These are phyloP conservation scores for Helichrysum umbraculigerum DNA, from an alignment of 129 eudicot species.

Conservation along the genomic window DNA sequence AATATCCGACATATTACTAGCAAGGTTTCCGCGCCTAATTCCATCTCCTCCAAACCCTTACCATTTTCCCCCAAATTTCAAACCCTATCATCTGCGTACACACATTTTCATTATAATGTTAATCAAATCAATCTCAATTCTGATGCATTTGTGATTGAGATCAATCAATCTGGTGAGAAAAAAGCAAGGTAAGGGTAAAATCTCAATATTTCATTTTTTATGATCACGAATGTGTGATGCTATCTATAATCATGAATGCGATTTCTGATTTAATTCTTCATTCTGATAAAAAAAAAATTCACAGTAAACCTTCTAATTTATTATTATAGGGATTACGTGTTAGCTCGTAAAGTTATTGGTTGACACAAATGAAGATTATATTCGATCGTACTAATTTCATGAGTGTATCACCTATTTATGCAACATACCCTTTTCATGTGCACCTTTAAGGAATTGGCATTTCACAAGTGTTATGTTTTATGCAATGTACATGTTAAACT, in stretches of 20 bases:
- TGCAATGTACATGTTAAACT: too few relatives aligned
- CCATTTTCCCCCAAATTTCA: conserved; percentile 24
- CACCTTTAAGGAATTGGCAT: too few relatives aligned
- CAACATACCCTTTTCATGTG: too few relatives aligned
- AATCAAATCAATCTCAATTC: neutral
- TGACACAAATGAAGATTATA: neutral
- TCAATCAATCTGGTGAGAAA: conserved; percentile 21
- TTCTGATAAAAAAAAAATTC: neutral
- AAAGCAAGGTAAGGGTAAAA: conserved; percentile 8
- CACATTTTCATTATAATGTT: neutral
- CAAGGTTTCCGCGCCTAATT: conserved; percentile 13
- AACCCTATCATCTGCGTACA: conserved; percentile 19
- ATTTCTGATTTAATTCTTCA: neutral
- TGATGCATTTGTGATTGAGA: neutral
- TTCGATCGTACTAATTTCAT: too few relatives aligned
- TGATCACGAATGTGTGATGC: neutral
- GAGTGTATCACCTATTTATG: too few relatives aligned
- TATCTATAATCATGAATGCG: conserved; percentile 21
- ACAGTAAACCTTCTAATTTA: neutral
- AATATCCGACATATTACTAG: conserved; percentile 10
- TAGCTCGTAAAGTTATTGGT: neutral
- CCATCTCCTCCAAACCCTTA: conserved; percentile 26
- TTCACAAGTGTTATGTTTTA: too few relatives aligned
- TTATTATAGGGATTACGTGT: neutral
- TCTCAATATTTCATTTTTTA: conserved; percentile 3